These are phyloP conservation scores for Monosporascus sp. DNA, from an alignment of 2,329 filamentous ascomycete genomes.

Conservation along the genomic window DNA sequence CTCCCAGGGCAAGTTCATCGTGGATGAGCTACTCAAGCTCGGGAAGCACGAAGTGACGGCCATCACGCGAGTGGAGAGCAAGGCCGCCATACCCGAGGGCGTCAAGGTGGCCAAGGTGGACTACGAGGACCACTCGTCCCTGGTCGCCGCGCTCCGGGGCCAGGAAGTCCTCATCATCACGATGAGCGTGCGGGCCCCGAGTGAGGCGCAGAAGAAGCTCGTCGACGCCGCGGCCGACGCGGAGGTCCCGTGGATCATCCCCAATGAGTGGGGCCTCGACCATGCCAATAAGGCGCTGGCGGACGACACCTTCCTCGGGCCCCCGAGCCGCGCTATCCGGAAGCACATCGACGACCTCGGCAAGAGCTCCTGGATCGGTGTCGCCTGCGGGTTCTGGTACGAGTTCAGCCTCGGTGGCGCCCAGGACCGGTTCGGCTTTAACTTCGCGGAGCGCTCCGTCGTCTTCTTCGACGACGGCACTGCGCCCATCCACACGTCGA, in stretches of 20 bases:
- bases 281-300: constrained; percentile 30
- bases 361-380: constrained; percentile 32
- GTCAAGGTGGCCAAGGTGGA: constrained; percentile 37
- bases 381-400: constrained; percentile 46
- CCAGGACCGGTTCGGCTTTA: constrained; percentile 38
- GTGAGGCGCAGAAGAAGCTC: constrained; percentile 41
- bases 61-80: constrained; percentile 39
- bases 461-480: constrained; percentile 49
- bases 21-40: constrained; percentile 35
- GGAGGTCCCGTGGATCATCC: constrained; percentile 48
- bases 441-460: constrained; percentile 32
- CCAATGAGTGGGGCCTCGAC: constrained; percentile 40
- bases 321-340: constrained; percentile 14
- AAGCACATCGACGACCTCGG: constrained; percentile 32
- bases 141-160: constrained; percentile 44
- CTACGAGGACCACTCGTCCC: constrained; percentile 35
- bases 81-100: constrained; percentile 36
- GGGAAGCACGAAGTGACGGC: constrained; percentile 48
- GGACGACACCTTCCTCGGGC: constrained; percentile 21
- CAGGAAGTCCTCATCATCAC: constrained; percentile 53
- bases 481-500: constrained; percentile 48
- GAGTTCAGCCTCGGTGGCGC: constrained; percentile 41
- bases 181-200: constrained; percentile 35
- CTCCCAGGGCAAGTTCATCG: constrained; percentile 32
- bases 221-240: constrained; percentile 49